phyloP scores from a whole-genome alignment of 2,329 filamentous ascomycete species.

The Nemania sp. region DNA sequence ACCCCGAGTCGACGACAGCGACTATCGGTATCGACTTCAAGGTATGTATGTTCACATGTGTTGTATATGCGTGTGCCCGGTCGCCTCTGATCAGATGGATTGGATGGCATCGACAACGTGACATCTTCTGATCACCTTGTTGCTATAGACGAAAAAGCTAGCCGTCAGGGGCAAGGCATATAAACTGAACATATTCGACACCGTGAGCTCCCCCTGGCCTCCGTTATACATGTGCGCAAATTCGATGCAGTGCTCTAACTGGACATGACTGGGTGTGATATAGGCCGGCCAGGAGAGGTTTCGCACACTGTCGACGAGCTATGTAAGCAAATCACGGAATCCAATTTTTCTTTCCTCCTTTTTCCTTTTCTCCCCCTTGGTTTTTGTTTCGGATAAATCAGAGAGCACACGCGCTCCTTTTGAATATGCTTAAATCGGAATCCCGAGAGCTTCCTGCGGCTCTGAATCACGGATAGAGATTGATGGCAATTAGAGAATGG shows the following conservation, averaged over 20 bases:
- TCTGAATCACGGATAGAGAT: too few species aligned
- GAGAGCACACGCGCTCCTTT: too few species aligned
- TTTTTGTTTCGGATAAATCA: too few species aligned
- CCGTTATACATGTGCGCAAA: background rate
- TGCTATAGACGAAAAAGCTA: constrained; percentile 54
- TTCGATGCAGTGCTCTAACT: constrained; percentile 6
- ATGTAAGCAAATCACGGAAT: constrained; percentile 24
- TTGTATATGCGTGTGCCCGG: too few species aligned
- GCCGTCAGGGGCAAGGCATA: constrained; percentile 57
- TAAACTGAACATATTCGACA: constrained; percentile 58
- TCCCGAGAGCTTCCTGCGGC: too few species aligned
- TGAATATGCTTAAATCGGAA: too few species aligned
- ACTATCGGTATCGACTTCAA: constrained; percentile 64
- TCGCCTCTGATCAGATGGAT: background rate
- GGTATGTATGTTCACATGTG: constrained; percentile 39
- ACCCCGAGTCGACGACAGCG: constrained; percentile 57
- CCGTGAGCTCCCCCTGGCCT: constrained; percentile 40
- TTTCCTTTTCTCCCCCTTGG: too few species aligned
- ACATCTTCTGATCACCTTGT: background rate
- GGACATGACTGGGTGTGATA: background rate
- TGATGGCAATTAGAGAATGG: too few species aligned
- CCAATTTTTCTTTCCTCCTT: too few species aligned
- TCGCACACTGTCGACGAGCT: constrained; percentile 55
- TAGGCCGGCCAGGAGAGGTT: constrained; percentile 54
- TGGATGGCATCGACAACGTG: too few species aligned